These are phyloP conservation scores for Neurospora africana DNA, from an alignment of 495 filamentous ascomycete species.

Conservation along the genomic window DNA sequence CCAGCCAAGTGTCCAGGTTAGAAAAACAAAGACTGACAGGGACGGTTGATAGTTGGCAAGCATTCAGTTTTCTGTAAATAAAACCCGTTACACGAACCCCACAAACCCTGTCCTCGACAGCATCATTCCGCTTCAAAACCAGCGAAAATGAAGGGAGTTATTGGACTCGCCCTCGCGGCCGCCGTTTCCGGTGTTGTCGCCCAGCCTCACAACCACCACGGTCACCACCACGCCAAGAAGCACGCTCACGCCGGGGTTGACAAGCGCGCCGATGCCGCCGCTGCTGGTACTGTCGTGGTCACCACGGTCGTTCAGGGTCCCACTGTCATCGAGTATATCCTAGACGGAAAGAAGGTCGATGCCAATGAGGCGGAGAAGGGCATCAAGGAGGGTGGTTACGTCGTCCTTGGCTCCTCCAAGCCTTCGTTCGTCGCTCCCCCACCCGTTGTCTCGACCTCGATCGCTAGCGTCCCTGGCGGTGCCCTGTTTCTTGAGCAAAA, in stretches of 20 bases:
- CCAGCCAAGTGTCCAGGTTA: not conserved
- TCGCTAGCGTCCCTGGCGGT: slow-evolving; percentile 7
- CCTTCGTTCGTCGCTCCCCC: slow-evolving; percentile 34
- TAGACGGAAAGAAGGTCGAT: slow-evolving; percentile 45
- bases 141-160: slow-evolving; percentile 38
- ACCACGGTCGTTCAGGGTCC: slow-evolving; percentile 32
- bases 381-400: slow-evolving; percentile 44
- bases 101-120: not conserved
- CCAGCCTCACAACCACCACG: slow-evolving; percentile 38
- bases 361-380: slow-evolving; percentile 49
- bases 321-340: slow-evolving; percentile 48
- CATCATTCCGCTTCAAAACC: slow-evolving; percentile 8
- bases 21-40: not conserved
- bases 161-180: slow-evolving; percentile 38
- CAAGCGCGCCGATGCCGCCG: slow-evolving; percentile 33
- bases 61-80: not conserved
- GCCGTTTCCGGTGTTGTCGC: slow-evolving; percentile 33
- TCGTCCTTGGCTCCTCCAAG: slow-evolving; percentile 38
- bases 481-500: slow-evolving; percentile 27
- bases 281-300: slow-evolving; percentile 24
- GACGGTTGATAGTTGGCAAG: not conserved
- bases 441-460: slow-evolving; percentile 16
- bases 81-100: not conserved
- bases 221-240: slow-evolving; percentile 27
- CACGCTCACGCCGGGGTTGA: slow-evolving; percentile 23